Evolutionary conservation across 768 basidiomycete species (phyloP).

Genomic region (Suillus subluteus): DNA sequence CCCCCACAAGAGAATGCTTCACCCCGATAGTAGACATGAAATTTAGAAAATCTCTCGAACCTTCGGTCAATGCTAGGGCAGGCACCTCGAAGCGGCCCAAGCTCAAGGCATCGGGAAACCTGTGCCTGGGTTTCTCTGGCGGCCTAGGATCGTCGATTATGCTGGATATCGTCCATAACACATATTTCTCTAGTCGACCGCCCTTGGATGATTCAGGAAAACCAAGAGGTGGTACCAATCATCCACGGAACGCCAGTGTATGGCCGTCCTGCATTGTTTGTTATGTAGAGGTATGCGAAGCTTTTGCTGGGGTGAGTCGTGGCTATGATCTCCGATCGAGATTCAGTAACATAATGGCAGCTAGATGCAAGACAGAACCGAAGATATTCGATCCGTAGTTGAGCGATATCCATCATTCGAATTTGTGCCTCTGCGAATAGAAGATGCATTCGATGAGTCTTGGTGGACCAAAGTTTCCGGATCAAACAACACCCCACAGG

Average conservation of each 20-base stretch:
- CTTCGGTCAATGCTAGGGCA: conserved; percentile 58
- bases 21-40: conserved; percentile 60
- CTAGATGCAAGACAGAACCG: conserved; percentile 59
- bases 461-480: conserved; percentile 66
- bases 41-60: conserved; percentile 68
- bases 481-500: conserved; percentile 21
- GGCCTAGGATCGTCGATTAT: conserved; percentile 77
- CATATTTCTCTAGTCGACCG: conserved; percentile 49
- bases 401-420: conserved; percentile 53
- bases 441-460: conserved; percentile 69
- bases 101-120: conserved; percentile 68
- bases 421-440: conserved; percentile 66
- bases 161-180: conserved; percentile 65
- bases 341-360: conserved; percentile 16
- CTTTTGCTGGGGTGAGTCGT: conserved; percentile 59
- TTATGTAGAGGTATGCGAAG: conserved; percentile 71
- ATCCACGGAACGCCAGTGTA: conserved; percentile 63
- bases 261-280: conserved; percentile 68
- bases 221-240: conserved; percentile 58
- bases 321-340: conserved; percentile 1
- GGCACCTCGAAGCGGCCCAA: conserved; percentile 59
- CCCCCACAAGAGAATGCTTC: conserved; percentile 60
- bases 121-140: conserved; percentile 77
- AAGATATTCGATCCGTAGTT: conserved; percentile 52
- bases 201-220: conserved; percentile 33